Conservation (phyloP, 176 grass and related monocot species). For the Ensete ventricosum region DNA sequence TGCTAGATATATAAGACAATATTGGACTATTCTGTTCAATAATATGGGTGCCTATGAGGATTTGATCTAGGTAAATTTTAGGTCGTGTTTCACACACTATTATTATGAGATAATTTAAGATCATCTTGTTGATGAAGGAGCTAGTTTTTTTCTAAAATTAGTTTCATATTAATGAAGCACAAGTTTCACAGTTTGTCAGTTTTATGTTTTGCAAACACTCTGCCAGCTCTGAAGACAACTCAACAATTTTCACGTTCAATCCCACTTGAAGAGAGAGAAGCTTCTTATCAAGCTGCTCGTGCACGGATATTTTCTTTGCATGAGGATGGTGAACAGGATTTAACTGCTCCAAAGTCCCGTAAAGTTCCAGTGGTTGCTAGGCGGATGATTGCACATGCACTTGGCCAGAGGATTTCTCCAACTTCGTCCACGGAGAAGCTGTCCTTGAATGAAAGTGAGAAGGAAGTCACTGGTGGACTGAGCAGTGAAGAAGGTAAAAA, state of each 20-base stretch:
- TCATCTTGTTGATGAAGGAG: neutral
- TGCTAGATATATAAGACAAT: neutral
- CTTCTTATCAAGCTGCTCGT: slow-evolving; percentile 69
- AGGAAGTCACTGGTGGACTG: slow-evolving; percentile 23
- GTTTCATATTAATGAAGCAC: neutral
- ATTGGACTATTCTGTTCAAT: too few relatives aligned
- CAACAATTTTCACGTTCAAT: slow-evolving; percentile 18
- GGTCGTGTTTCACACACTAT: too few relatives aligned
- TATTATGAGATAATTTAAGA: too few relatives aligned
- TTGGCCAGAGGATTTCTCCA: slow-evolving; percentile 54
- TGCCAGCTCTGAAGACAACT: slow-evolving; percentile 32
- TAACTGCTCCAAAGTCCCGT: slow-evolving; percentile 28
- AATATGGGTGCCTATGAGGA: too few relatives aligned
- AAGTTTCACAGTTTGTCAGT: neutral
- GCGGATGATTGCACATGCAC: slow-evolving; percentile 91
- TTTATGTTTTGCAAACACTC: neutral
- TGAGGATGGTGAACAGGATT: slow-evolving; percentile 25
- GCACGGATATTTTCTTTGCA: slow-evolving; percentile 56
- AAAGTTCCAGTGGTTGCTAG: slow-evolving; percentile 61
- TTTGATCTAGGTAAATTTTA: too few relatives aligned
- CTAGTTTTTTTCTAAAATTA: neutral
- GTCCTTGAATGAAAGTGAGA: slow-evolving; percentile 14
- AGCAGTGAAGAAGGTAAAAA: neutral
- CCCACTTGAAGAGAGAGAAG: slow-evolving; percentile 76
- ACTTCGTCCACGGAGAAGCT: slow-evolving; percentile 3